A percentile compares a stretch with the other conserved stretches of the same genome.
Evolutionary conservation across 495 filamentous ascomycete species (phyloP).

Genomic region (Penicillium cosmopolitanum): DNA sequence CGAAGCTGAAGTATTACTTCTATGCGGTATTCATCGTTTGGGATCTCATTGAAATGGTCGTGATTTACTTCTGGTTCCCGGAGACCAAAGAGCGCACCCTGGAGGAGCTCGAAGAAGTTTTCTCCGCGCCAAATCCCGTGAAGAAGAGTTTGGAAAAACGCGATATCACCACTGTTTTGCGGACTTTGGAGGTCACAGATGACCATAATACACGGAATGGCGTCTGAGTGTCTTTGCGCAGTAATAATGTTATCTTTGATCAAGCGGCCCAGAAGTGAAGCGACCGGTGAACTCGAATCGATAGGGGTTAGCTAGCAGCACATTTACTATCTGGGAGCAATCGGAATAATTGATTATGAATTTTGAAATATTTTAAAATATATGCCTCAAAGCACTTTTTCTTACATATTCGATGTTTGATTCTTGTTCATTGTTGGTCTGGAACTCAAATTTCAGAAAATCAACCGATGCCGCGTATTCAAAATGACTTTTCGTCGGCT

Average conservation of each 20-base stretch:
- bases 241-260: neutral
- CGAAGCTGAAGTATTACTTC: slow-evolving; percentile 64
- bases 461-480: neutral
- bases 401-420: no score
- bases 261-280: neutral
- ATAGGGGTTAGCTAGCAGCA: no score
- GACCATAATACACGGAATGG: neutral
- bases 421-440: neutral
- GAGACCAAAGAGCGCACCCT: slow-evolving; percentile 71
- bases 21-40: slow-evolving; percentile 66
- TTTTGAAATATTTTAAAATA: no score
- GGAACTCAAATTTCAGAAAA: neutral
- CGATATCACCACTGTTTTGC: slow-evolving; percentile 12
- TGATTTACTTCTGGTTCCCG: slow-evolving; percentile 67
- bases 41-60: slow-evolving; percentile 52
- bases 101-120: slow-evolving; percentile 69
- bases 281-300: no score
- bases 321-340: no score
- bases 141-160: slow-evolving; percentile 47
- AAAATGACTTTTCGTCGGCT: neutral
- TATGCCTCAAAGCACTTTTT: no score
- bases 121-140: slow-evolving; percentile 57
- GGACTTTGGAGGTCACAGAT: slow-evolving; percentile 9
- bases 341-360: no score
- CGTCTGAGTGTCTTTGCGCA: neutral